Percentiles rank a stretch among this genome's conserved stretches.
These are phyloP conservation scores for Fusarium tricinctum DNA, from an alignment of 2,329 filamentous ascomycete genomes.

Conservation along the genomic window DNA sequence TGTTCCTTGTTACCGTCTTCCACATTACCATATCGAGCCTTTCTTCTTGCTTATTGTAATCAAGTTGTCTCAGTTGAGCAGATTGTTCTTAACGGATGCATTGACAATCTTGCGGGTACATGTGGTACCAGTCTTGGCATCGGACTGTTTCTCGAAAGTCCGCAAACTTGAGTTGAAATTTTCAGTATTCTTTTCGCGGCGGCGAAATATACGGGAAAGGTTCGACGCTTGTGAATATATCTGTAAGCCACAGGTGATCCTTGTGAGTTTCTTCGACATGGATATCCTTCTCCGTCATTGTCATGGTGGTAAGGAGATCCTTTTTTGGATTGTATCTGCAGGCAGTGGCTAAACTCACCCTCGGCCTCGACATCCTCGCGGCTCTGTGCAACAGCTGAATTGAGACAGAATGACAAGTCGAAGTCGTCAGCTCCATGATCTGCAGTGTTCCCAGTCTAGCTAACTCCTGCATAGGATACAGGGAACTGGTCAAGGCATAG, in stretches of 20 bases:
- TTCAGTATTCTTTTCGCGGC: neutral
- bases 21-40: constrained; percentile 10
- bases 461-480: constrained; percentile 30
- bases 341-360: neutral
- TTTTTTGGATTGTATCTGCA: no score
- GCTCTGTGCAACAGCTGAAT: constrained; percentile 40
- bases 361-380: constrained; percentile 21
- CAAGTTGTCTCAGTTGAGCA: neutral
- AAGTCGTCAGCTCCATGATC: constrained; percentile 30
- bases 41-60: constrained; percentile 18
- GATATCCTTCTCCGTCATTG: neutral
- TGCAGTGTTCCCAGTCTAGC: constrained; percentile 41
- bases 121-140: neutral
- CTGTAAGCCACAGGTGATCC: neutral
- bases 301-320: neutral
- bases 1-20: constrained; percentile 21
- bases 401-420: constrained; percentile 32
- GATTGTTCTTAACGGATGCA: neutral
- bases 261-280: neutral
- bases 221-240: neutral
- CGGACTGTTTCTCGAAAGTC: neutral
- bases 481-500: constrained; percentile 27
- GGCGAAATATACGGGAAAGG: neutral
- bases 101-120: neutral
- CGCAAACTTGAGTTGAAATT: constrained; percentile 3